A percentile compares a stretch with the other conserved stretches of the same genome.
Evolutionary conservation across 257 asterid species (phyloP).

Genomic region (Solanum tarapatanum): DNA sequence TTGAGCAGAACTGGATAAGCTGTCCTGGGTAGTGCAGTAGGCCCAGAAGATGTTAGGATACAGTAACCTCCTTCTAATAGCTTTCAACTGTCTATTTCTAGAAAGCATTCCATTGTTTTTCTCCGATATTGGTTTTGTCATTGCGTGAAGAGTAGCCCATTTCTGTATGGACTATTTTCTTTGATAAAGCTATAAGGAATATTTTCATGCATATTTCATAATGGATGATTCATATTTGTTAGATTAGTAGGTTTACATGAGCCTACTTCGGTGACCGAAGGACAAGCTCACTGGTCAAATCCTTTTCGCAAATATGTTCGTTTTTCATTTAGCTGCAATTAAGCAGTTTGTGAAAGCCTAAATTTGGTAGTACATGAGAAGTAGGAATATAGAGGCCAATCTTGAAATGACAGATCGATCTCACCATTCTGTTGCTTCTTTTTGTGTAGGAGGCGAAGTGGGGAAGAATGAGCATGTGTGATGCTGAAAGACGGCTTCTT

Average conservation of each 20-base stretch:
- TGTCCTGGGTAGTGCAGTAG: not conserved
- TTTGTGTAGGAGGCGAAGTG: conserved; percentile 29
- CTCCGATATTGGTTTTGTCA: not conserved
- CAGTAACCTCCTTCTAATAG: not conserved
- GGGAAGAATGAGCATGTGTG: conserved; percentile 44
- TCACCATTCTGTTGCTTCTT: not conserved
- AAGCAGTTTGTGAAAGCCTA: not conserved
- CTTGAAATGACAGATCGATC: not conserved
- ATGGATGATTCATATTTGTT: not conserved
- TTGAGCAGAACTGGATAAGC: not conserved
- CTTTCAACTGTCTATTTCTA: not conserved
- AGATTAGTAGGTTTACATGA: not conserved
- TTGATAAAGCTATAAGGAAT: not conserved
- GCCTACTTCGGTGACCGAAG: not conserved
- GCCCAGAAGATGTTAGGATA: not conserved
- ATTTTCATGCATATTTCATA: not conserved
- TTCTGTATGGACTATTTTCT: not conserved
- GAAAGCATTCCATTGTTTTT: not conserved
- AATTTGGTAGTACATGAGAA: not conserved
- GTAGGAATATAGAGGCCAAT: not conserved
- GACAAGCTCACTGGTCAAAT: not conserved
- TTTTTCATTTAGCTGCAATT: not conserved
- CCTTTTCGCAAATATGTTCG: not conserved
- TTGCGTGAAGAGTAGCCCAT: not conserved
- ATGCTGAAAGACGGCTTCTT: conserved; percentile 41